Evolutionary conservation across 805 yeast species (phyloP).

Genomic region (Nakazawaea molendinolei): DNA sequence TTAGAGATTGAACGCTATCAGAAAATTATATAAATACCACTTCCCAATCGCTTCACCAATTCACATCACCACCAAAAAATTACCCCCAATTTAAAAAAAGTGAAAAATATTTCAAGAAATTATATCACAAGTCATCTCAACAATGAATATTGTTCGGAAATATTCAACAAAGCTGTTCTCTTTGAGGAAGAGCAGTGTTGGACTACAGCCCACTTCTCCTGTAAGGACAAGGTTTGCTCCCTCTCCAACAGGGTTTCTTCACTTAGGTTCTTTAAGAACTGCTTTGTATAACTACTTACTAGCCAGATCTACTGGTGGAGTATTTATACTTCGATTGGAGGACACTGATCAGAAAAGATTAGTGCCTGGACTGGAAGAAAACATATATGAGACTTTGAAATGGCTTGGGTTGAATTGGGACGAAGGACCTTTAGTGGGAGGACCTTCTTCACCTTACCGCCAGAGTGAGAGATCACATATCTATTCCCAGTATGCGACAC

Average conservation of each 20-base stretch:
- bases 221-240: slow-evolving; percentile 95
- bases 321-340: slow-evolving; percentile 76
- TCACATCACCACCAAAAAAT: no score
- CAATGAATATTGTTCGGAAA: neutral
- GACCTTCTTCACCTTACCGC: slow-evolving; percentile 65
- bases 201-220: slow-evolving; percentile 38
- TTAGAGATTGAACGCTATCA: no score
- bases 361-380: slow-evolving; percentile 76
- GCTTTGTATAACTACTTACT: slow-evolving; percentile 83
- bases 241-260: slow-evolving; percentile 95
- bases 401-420: slow-evolving; percentile 78
- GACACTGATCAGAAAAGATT: slow-evolving; percentile 86
- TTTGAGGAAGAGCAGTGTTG: neutral
- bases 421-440: slow-evolving; percentile 70
- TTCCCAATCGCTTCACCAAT: no score
- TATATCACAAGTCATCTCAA: no score
- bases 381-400: slow-evolving; percentile 63
- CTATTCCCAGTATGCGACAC: slow-evolving; percentile 53
- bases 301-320: slow-evolving; percentile 76
- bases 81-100: no score
- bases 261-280: slow-evolving; percentile 88
- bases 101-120: no score
- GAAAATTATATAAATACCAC: no score
- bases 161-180: slow-evolving; percentile 8
- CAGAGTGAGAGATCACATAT: slow-evolving; percentile 76